Evolutionary conservation across 2,329 filamentous ascomycete species (phyloP).

Genomic region (Pseudocercospora musae): DNA sequence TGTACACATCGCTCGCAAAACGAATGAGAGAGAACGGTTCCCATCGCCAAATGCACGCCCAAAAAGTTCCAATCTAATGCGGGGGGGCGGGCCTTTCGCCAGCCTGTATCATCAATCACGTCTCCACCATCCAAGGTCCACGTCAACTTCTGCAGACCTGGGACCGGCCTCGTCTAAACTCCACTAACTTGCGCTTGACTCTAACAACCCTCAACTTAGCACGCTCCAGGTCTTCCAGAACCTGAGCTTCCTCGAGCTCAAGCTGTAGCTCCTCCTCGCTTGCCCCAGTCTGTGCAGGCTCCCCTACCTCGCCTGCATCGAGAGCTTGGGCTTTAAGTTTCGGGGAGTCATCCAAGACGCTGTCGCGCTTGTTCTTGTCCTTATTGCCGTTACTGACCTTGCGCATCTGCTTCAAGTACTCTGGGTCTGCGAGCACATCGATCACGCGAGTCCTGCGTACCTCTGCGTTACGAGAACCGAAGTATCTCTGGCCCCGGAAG

Average conservation of each 20-base stretch:
- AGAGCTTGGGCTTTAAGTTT: background rate
- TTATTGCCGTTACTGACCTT: background rate
- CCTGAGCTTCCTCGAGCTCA: background rate
- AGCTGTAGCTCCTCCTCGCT: background rate
- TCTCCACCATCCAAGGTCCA: background rate
- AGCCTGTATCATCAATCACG: background rate
- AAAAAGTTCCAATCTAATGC: background rate
- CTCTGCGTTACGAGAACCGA: conserved; percentile 3
- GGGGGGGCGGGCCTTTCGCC: background rate
- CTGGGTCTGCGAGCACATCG: background rate
- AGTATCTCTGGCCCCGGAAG: conserved; percentile 6
- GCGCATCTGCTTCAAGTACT: background rate
- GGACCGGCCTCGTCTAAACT: background rate
- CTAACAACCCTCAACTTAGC: background rate
- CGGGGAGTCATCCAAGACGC: background rate
- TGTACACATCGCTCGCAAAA: background rate
- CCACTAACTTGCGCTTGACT: background rate
- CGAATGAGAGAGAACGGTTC: background rate
- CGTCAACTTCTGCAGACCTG: background rate
- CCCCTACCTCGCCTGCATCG: background rate
- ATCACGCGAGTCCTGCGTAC: background rate
- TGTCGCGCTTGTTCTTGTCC: background rate
- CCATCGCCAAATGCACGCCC: background rate
- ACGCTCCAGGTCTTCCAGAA: background rate
- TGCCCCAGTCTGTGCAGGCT: background rate